These are phyloP conservation scores for Angomonas deanei DNA, from an alignment of 208 protist genomes.

Conservation along the genomic window DNA sequence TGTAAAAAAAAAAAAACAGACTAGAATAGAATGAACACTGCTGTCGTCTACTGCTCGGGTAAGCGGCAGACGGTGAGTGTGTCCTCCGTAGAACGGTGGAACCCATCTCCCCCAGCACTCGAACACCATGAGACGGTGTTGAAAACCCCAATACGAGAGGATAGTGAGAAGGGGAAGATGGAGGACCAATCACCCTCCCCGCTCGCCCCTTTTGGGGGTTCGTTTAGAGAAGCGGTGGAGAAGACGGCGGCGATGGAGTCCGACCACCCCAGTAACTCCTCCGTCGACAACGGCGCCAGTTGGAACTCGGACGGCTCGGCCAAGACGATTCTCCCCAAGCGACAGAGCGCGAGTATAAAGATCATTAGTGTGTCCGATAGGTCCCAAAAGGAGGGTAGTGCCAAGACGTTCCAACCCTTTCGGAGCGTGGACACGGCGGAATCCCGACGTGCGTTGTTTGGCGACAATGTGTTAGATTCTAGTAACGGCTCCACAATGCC, in stretches of 20 bases:
- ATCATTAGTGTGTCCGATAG: background rate
- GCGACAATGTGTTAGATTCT: background rate
- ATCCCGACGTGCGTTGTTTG: background rate
- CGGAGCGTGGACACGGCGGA: too few species aligned
- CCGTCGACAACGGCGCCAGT: background rate
- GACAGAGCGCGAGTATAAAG: background rate
- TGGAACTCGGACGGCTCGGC: background rate
- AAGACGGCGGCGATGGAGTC: background rate
- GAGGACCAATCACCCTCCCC: background rate
- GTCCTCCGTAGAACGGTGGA: background rate
- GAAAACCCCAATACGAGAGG: background rate
- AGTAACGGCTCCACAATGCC: background rate
- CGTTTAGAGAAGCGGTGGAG: background rate
- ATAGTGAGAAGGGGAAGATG: background rate
- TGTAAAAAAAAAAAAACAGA: slow-evolving; percentile 10
- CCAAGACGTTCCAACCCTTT: too few species aligned
- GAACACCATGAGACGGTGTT: background rate
- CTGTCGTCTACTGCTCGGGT: background rate
- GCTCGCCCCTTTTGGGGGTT: background rate
- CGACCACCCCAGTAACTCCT: background rate
- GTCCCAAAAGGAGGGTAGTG: too few species aligned
- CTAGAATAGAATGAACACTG: background rate
- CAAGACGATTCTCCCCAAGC: background rate
- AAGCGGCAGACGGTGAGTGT: background rate
- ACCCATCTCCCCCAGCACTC: background rate